phyloP scores from a whole-genome alignment of 805 yeast species.

The Candida maesae region DNA sequence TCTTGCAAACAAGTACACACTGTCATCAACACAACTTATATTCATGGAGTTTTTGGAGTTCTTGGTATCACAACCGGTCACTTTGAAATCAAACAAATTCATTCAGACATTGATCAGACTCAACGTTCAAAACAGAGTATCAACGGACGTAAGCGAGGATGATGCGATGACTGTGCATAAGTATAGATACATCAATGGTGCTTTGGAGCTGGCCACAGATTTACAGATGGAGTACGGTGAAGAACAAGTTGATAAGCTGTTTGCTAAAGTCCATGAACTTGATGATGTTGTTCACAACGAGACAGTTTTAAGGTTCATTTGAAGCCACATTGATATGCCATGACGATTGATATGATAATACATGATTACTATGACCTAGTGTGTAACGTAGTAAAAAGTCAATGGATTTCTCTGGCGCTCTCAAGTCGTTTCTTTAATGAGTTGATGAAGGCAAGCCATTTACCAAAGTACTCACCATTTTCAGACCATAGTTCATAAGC shows the following conservation, averaged over 20 bases:
- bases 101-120: conserved; percentile 10
- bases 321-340: no score
- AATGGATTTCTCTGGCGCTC: no score
- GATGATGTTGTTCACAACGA: conserved; percentile 25
- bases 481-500: no score
- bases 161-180: conserved; percentile 17
- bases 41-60: conserved; percentile 8
- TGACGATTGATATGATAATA: no score
- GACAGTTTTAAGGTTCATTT: conserved; percentile 15
- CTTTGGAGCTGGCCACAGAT: conserved; percentile 7
- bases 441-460: conserved; percentile 14
- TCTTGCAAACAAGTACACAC: neutral
- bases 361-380: no score
- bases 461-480: no score
- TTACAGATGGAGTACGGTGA: conserved; percentile 8
- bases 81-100: conserved; percentile 7
- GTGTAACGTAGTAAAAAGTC: no score
- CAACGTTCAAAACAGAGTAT: conserved; percentile 6
- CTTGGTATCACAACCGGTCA: conserved; percentile 7
- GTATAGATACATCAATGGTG: conserved; percentile 14
- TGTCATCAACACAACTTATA: conserved; percentile 11
- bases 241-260: conserved; percentile 1
- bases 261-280: conserved; percentile 28
- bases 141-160: conserved; percentile 7
- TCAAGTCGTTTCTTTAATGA: no score